Percentiles rank a stretch among this genome's conserved stretches.
phyloP scores from a whole-genome alignment of 495 filamentous ascomycete genomes.

The Hypoxylon trugodes region DNA sequence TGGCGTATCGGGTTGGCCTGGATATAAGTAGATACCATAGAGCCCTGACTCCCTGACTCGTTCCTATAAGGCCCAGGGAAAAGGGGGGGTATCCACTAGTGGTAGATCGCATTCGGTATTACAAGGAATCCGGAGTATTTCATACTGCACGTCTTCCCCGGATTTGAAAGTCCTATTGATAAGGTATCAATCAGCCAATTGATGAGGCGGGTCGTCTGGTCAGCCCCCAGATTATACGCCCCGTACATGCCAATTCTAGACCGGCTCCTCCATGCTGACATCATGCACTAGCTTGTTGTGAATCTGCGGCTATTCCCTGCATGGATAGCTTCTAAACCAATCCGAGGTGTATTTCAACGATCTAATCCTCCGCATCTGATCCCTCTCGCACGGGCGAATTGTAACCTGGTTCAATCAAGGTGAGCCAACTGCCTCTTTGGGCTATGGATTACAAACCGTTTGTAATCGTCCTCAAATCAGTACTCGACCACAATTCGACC shows the following conservation, averaged over 20 bases:
- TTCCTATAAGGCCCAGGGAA: no score
- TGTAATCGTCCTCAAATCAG: conserved; percentile 4
- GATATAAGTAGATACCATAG: not conserved
- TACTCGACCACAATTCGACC: not conserved
- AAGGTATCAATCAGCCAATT: not conserved
- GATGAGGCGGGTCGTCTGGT: not conserved
- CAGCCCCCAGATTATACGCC: conserved; percentile 6
- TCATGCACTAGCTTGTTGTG: not conserved
- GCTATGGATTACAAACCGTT: conserved; percentile 8
- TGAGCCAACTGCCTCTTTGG: conserved; percentile 9
- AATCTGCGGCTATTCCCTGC: conserved; percentile 12
- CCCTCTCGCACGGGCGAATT: not conserved
- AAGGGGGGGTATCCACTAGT: not conserved
- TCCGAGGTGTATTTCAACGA: not conserved
- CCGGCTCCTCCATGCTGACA: conserved; percentile 4
- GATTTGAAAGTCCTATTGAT: not conserved
- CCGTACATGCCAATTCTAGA: conserved; percentile 1
- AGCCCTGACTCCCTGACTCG: no score
- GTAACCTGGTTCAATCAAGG: not conserved
- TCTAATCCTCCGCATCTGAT: not conserved
- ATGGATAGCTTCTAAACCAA: not conserved
- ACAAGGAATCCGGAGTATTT: conserved; percentile 3
- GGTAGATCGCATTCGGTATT: not conserved
- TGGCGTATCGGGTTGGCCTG: not conserved
- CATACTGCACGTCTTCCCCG: not conserved